Base-by-base conservation (phyloP, 495 filamentous ascomycete genomes). In the Xylaria sp. region DNA sequence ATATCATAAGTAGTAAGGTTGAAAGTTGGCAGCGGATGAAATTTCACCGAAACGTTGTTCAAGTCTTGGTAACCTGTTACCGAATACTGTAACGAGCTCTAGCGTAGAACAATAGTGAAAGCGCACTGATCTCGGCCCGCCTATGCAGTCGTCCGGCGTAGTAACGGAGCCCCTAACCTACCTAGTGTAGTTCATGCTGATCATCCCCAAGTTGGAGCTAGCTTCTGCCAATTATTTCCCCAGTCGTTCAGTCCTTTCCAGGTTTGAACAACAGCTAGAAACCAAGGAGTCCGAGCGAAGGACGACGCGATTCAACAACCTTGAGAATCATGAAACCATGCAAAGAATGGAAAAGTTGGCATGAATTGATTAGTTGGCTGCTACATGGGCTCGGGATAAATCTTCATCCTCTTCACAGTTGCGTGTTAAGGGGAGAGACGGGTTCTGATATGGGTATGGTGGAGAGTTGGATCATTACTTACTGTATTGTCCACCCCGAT, bases 171-270 rank as follows among this genome's bases (percentile, higher is more conserved):
- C 31, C 31, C 15, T 59, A 12, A 12, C 31, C 19, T 37, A 5
- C 33, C 29, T 59, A 40, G 31, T 21, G 31, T 37, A 31, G 43
- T n/a, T 46, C 21, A 6, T 19, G 43, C 31, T 29, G 37, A 64
- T 46, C 61, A 17, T 64, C n/a, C n/a, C 61, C 40, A 15, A 43
- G 14, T 12, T 33, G n/a, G 61, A 64, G 21, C 61, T 64, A 64
- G 61, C 31, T 46, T 8, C 35, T 41, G 61, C n/a, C 61, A 64
- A 44, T 64, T 64, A 41, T 41, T 64, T 64, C 61, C 61, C 37
- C 29, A 64, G 7, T 64, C 6, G 26, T 31, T 43, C 21, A 41
- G n/a, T n/a, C 35, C 35, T 63, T 14, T 63, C 61, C 35, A 41
- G 37, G 21, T 44, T 63, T 44, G 61, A 29, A 24, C 61, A 41